Conservation (phyloP, 202 grass and related monocot genomes). For the Schoenoplectus triqueter region DNA sequence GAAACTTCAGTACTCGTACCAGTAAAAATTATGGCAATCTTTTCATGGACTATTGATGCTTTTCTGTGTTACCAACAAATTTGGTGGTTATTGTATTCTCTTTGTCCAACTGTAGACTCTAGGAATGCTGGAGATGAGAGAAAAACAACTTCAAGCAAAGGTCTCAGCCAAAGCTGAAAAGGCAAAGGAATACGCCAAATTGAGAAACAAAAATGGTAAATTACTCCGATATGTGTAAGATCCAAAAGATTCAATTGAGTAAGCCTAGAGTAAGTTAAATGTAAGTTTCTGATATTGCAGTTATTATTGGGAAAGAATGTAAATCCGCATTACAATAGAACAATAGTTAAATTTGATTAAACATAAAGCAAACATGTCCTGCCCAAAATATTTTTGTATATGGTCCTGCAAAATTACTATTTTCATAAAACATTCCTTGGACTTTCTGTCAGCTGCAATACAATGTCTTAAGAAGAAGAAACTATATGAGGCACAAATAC, state of each 20-base stretch:
- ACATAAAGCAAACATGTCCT: not conserved
- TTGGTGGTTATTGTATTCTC: not conserved
- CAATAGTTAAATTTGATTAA: not conserved
- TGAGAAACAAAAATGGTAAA: slow-evolving; percentile 47
- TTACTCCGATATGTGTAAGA: slow-evolving; percentile 1
- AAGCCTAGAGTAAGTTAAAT: not conserved
- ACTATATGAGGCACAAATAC: slow-evolving; percentile 70
- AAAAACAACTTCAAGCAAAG: slow-evolving; percentile 43
- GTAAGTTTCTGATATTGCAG: not conserved
- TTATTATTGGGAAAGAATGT: slow-evolving; percentile 4
- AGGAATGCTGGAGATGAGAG: slow-evolving; percentile 44
- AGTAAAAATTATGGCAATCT: not conserved
- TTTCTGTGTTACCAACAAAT: not conserved
- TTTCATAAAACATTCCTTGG: slow-evolving; percentile 30
- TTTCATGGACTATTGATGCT: slow-evolving; percentile 12
- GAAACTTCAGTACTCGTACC: not conserved
- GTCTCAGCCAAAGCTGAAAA: slow-evolving; percentile 42
- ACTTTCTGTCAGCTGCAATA: slow-evolving; percentile 63
- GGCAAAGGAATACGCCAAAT: slow-evolving; percentile 40
- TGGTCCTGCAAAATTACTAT: slow-evolving; percentile 16
- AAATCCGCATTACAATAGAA: not conserved
- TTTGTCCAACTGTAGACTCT: slow-evolving; percentile 23
- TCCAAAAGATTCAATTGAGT: not conserved
- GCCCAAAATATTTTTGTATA: not conserved
- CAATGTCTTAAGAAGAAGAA: slow-evolving; percentile 80